These are phyloP conservation scores for Filobasidium wieringae DNA, from an alignment of 768 basidiomycete genomes.

Conservation along the genomic window DNA sequence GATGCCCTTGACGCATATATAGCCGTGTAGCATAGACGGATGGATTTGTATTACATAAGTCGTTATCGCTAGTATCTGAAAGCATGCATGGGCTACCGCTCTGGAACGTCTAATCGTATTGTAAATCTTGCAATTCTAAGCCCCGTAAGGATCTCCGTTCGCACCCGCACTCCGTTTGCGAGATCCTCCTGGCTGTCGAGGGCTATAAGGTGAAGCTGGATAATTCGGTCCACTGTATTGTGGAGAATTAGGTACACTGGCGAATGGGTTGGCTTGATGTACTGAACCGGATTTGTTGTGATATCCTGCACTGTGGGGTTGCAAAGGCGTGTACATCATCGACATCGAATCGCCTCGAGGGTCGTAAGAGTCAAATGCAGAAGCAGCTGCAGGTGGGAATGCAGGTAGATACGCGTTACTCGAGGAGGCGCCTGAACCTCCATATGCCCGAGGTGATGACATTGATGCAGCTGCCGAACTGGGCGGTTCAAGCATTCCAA, in stretches of 20 bases:
- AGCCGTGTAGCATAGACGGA: no score
- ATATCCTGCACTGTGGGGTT: conserved; percentile 42
- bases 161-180: neutral
- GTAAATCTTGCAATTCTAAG: no score
- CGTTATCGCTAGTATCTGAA: no score
- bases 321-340: conserved; percentile 66
- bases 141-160: neutral
- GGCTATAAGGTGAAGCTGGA: neutral
- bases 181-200: neutral
- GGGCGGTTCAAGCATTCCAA: conserved; percentile 48
- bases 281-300: neutral
- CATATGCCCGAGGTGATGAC: conserved; percentile 8
- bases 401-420: conserved; percentile 31
- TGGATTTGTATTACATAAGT: no score
- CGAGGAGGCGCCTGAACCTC: conserved; percentile 3
- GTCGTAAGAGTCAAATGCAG: conserved; percentile 30
- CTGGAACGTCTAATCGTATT: no score
- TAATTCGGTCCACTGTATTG: neutral
- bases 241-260: neutral
- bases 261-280: neutral
- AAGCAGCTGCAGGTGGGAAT: conserved; percentile 44
- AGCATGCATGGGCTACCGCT: no score
- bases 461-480: conserved; percentile 45
- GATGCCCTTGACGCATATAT: no score
- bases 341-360: conserved; percentile 36